phyloP scores from a whole-genome alignment of 495 filamentous ascomycete species.

The Geopyxis carbonaria region DNA sequence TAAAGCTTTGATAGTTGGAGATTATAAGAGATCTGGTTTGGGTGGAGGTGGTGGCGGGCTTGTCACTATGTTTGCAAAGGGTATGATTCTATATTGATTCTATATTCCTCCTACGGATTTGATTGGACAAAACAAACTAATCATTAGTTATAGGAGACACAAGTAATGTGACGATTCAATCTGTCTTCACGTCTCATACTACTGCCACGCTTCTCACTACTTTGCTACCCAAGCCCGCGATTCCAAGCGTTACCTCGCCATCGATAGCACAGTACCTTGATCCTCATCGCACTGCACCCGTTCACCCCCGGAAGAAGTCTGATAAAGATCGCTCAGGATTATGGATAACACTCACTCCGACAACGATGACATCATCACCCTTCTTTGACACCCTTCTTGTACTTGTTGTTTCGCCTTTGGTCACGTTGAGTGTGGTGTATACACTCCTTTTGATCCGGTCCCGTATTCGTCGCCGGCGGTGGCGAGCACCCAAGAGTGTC shows the following conservation, averaged over 20 bases:
- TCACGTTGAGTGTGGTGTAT: constrained; percentile 87
- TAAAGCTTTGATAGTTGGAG: constrained; percentile 80
- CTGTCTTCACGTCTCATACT: constrained; percentile 85
- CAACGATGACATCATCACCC: constrained; percentile 74
- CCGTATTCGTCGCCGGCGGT: constrained; percentile 72
- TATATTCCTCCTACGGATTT: background rate
- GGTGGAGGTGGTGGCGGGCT: constrained; percentile 31
- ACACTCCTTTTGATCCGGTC: constrained; percentile 73
- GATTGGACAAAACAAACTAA: constrained; percentile 1
- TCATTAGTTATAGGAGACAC: constrained; percentile 47
- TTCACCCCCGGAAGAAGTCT: constrained; percentile 29
- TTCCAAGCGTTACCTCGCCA: background rate
- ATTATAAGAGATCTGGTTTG: constrained; percentile 70
- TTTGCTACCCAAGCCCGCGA: constrained; percentile 28
- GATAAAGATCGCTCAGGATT: constrained; percentile 48
- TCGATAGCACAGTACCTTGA: background rate
- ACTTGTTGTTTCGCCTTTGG: constrained; percentile 75
- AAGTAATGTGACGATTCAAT: constrained; percentile 82
- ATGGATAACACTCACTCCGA: constrained; percentile 89
- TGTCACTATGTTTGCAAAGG: constrained; percentile 82
- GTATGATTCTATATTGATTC: constrained; percentile 11
- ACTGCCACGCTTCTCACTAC: constrained; percentile 88
- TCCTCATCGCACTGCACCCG: background rate
- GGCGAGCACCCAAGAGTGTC: constrained; percentile 90
- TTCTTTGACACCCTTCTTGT: constrained; percentile 94